Base-by-base conservation (phyloP, 2,329 filamentous ascomycete genomes). In the Aspergillus intermedius region DNA sequence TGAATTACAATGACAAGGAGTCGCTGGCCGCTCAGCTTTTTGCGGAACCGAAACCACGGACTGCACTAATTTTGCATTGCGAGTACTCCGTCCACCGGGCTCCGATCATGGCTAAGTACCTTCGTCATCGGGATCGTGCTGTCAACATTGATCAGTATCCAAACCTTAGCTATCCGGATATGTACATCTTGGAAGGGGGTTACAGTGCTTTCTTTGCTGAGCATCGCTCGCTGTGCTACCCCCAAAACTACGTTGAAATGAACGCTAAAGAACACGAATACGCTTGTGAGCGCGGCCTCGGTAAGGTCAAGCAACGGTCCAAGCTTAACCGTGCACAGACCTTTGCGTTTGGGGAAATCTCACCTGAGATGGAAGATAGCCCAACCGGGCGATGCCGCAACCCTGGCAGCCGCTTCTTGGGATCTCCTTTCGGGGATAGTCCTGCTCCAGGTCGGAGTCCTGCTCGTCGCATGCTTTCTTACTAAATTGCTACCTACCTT, bases 1-100 rank as follows among this genome's bases (percentile, higher is more conserved):
- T 95, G 72, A 98, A 98, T 75, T 93, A 90, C 76, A 97, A 95
- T 71, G 89, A 96, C 74, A 96, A 96, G 72, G 91, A 98, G 62
- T 74, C 87, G 52, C 77, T 98, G 50, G 83, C 89, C 7, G 77
- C 77, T 48, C 83, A 91, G 57, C 80, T 98, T 44, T 95, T 98
- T 68, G 73, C 82, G 25, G 77, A 78, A 15, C 81, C 84, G 60
- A 73, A 80, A 42, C 80, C 84, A 44, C 86, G 83, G 57, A 93
- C 90, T 0, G 77, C 96, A 9, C 72, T 98, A 53, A 84, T 98
- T 57, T 88, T 98, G 61, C 93, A 98, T 74, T 98, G 93, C 80
- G 93, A 98, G 73, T 98, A 97, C 72, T 97, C 93, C 30, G 91
- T 89, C 35, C 91, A 97, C 68, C 88, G 93, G 54, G 93, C 93